Conservation (phyloP, 805 yeast genomes). For the Phaffomyces thermotolerans region DNA sequence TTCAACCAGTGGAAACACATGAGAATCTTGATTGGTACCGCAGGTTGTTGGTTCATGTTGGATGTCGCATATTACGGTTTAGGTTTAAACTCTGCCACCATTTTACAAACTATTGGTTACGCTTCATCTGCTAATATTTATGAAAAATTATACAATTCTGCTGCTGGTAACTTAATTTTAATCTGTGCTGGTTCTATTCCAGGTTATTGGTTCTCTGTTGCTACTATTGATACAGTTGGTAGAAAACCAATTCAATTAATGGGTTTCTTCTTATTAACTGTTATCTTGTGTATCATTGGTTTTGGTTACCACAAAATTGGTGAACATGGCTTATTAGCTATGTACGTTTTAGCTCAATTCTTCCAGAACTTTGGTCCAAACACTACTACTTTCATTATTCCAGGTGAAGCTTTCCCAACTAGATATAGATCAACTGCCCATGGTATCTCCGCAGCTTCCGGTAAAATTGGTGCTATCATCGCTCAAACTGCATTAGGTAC, state of each 20-base stretch:
- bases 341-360: constrained; percentile 76
- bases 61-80: constrained; percentile 91
- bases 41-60: constrained; percentile 85
- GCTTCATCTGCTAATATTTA: constrained; percentile 69
- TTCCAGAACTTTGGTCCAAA: constrained; percentile 93
- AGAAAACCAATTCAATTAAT: constrained; percentile 75
- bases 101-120: constrained; percentile 77
- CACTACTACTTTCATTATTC: constrained; percentile 83
- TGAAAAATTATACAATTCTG: constrained; percentile 60
- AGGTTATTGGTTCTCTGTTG: constrained; percentile 85
- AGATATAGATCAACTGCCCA: constrained; percentile 94
- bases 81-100: constrained; percentile 73
- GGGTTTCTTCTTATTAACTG: constrained; percentile 69
- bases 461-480: constrained; percentile 89
- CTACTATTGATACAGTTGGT: constrained; percentile 74
- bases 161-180: constrained; percentile 89
- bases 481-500: constrained; percentile 88
- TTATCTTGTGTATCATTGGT: constrained; percentile 72
- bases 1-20: constrained; percentile 81
- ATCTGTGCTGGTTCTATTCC: constrained; percentile 94
- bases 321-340: constrained; percentile 62
- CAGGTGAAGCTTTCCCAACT: constrained; percentile 91
- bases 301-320: constrained; percentile 70
- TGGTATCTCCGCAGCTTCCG: constrained; percentile 88
- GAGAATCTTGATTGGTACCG: constrained; percentile 80